Base-by-base conservation (phyloP, 805 yeast genomes). In the Hanseniaspora lachancei region DNA sequence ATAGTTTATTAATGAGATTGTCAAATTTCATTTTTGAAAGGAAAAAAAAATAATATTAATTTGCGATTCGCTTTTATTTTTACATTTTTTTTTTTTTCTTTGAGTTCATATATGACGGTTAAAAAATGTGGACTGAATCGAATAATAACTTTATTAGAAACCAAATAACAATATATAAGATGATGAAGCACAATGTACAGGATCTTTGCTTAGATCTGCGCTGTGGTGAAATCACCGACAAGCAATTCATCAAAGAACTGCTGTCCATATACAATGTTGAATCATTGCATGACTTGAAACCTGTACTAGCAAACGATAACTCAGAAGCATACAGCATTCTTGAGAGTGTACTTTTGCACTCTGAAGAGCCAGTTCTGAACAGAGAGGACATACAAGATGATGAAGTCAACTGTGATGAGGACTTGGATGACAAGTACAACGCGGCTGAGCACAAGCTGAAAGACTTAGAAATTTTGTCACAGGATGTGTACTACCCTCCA, bases 401-500 rank as follows among this genome's bases (percentile, higher is more conserved):
- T 2, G 55, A 47, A 13, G 57, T 55, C 9, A 46, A 29, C 12
- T 58, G 40, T n/a, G 66, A 64, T 44, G 67, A 62, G 43, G 65
- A 63, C 39, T 60, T 57, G 4, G 64, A 60, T 40, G 64, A 63
- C 49, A 59, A 61, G 41, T 60, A 60, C 57, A 60, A 61, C 20
- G 59, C 59, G 5, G 61, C 60, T 10, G 66, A 62, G 35, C 62
- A 58, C 41, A 44, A 57, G n/a, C 61, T 58, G 58, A 66, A 59
- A 48, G 58, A 59, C 21, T 23, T 49, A 21, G 38, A 49, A 8
- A 36, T 58, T 23, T 24, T 52, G 12, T 54, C 52, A 41, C 55
- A 29, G 16, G 47, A 50, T 21, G 67, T 66, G 38, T 64, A 66
- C 21, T 59, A 66, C 18, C 78, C 95, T 15, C 98, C 98, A 2